Evolutionary conservation across 331 rosid genomes (phyloP), one percentile per base, ranked within the genome.

Genomic region (Cydonia oblonga): DNA sequence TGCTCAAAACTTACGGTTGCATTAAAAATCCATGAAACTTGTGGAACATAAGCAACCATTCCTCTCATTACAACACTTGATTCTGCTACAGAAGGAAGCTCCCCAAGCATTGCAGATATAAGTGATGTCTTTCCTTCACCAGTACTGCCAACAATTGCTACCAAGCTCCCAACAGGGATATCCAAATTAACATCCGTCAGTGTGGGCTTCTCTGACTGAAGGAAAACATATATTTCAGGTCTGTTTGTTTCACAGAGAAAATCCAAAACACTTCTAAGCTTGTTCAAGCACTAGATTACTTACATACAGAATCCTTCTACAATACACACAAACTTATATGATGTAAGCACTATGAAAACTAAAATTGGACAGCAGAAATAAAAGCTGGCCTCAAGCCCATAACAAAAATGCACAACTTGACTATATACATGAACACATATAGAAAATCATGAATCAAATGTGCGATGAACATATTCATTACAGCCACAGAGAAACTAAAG

Each of bases 71-170:
- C 71, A 64, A 81, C 85, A 68, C 32, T 75, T 3, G 83, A 12
- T 24, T 81, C 85, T 40, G 76, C 80, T 53, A 78, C 46, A 12
- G 88, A 56, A 11, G 85, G 88, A 69, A 84, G 69, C 72, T 84
- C 88, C 68, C 88, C 88, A 32, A 84, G 80, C 86, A 84, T 84
- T 54, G 88, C 85, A 32, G 88, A 84, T 72, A 84, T 10, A 40
- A 84, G 75, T 15, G 88, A 84, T 4, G 88, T 84, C 75, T 84
- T 84, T 65, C 88, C 88, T 71, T 84, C 88, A 44, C 88, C 88
- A 16, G 88, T 84, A 51, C 83, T 72, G 19, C 88, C 88, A 75
- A 84, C 88, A 28, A 84, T 49, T 78, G 88, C 88, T 8, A 84
- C 85, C 69, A 84, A 78, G 80, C 83, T 81, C 51, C 88, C 88